Evolutionary conservation across 805 yeast species (phyloP), one percentile per base, ranked within the genome.

Genomic region (Candida argentea): DNA sequence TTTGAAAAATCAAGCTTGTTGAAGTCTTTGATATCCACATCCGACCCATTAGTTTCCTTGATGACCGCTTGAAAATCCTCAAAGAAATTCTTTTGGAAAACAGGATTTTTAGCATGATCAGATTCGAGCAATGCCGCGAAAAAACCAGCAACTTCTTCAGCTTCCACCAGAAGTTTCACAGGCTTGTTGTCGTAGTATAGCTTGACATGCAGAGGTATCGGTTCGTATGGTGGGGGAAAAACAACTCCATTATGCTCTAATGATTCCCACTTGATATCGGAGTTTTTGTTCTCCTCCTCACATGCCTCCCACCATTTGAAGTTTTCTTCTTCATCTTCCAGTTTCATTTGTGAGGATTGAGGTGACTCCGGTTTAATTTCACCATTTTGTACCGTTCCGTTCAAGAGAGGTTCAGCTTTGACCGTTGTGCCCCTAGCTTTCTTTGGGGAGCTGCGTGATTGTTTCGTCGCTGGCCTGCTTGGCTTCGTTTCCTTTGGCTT

Each of bases 71-170:
- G 35, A 46, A 87, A 87, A 52, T 89, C 97, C 7, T 63, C 48
- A 43, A 89, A 89, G 59, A 89, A 89, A 52, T 89, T 89, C 46
- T 75, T 72, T 39, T 78, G 94, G 52, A 89, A 89, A 0, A 73
- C 75, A 0, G 93, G 86, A 46, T 86, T 89, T 36, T 76, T 69
- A 8, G 86, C 91, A 54, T 89, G 95, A 39, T 89, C 95, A 1
- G 86, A 69, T 38, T 83, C 86, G 24, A 87, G 37, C 73, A 89
- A 67, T 5, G 95, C 95, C 6, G 80, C 97, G 52, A 68, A 89
- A 46, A 86, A 89, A 0, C 95, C 96, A 0, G 96, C 97, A 20
- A 89, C 95, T 52, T 89, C 97, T 55, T 89, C 98, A 2, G 95
- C 96, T 31, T 66, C 81, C 1, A 61, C 56, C 1, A 95, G 89